phyloP scores from a whole-genome alignment of 331 rosid species.

The Pyrus hybrid region DNA sequence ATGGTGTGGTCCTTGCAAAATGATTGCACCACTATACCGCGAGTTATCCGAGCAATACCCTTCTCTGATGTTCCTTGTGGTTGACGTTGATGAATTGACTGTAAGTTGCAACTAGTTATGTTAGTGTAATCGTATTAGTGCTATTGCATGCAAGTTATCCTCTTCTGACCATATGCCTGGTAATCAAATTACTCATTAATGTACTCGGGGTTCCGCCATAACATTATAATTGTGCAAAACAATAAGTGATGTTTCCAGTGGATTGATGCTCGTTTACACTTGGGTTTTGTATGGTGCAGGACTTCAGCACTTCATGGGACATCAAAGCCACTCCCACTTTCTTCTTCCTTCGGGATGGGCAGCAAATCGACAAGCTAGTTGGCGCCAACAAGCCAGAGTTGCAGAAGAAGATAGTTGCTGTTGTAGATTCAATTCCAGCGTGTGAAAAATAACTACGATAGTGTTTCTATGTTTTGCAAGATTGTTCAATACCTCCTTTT shows the following conservation, averaged over 20 bases:
- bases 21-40: constrained; percentile 57
- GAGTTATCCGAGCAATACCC: constrained; percentile 81
- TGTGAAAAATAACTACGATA: not conserved
- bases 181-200: not conserved
- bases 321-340: constrained; percentile 97
- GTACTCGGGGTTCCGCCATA: not conserved
- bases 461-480: not conserved
- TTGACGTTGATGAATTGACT: constrained; percentile 91
- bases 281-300: constrained; percentile 41
- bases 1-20: constrained; percentile 97
- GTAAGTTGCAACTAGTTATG: constrained; percentile 43
- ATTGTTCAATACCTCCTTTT: not conserved
- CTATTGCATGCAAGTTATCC: not conserved
- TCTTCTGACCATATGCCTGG: not conserved
- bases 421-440: constrained; percentile 39
- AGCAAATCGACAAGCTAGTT: constrained; percentile 88
- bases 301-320: constrained; percentile 91
- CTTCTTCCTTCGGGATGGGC: constrained; percentile 81
- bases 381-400: constrained; percentile 97
- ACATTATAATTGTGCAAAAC: not conserved
- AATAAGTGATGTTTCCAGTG: not conserved
- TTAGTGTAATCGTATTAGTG: not conserved
- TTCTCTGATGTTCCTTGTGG: constrained; percentile 65
- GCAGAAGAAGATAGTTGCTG: constrained; percentile 54
- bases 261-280: not conserved